These are phyloP conservation scores for Aspergillus sp. DNA, from an alignment of 2,329 filamentous ascomycete genomes.

Conservation along the genomic window DNA sequence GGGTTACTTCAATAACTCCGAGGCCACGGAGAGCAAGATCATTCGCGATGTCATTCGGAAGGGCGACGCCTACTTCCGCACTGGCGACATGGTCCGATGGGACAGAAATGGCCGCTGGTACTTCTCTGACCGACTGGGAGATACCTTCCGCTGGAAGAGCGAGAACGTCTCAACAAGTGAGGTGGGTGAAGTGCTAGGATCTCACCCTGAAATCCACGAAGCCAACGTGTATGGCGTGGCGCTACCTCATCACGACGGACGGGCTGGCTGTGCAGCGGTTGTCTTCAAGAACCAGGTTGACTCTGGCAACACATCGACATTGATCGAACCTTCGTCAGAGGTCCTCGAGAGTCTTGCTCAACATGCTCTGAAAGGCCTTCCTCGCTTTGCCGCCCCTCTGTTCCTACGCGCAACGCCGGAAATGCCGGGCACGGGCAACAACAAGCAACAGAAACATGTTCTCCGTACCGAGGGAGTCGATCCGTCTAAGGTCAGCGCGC, in stretches of 20 bases:
- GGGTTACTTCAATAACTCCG: slow-evolving; percentile 71
- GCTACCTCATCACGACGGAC: slow-evolving; percentile 72
- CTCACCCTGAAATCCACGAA: slow-evolving; percentile 61
- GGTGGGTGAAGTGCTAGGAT: slow-evolving; percentile 67
- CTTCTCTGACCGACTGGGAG: slow-evolving; percentile 63
- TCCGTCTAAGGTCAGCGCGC: slow-evolving; percentile 38
- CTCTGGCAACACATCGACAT: slow-evolving; percentile 12
- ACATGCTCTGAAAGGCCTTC: slow-evolving; percentile 54
- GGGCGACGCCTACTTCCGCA: slow-evolving; percentile 76
- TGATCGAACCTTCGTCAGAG: slow-evolving; percentile 29
- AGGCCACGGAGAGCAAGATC: slow-evolving; percentile 67
- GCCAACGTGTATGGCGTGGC: slow-evolving; percentile 81
- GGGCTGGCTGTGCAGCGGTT: slow-evolving; percentile 73
- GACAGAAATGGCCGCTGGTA: slow-evolving; percentile 65
- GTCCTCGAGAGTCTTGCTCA: slow-evolving; percentile 54
- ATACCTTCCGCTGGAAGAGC: slow-evolving; percentile 57
- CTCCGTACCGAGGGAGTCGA: slow-evolving; percentile 69
- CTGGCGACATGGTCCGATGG: slow-evolving; percentile 72
- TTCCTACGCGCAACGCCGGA: slow-evolving; percentile 64
- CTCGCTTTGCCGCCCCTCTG: slow-evolving; percentile 67
- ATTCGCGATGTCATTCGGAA: slow-evolving; percentile 64
- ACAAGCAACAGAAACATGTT: slow-evolving; percentile 78
- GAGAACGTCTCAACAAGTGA: slow-evolving; percentile 79
- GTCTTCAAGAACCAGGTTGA: slow-evolving; percentile 45
- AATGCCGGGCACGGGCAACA: slow-evolving; percentile 69